These are phyloP conservation scores for Suhomyces maxii DNA, from an alignment of 1,139 yeast species.

Conservation along the genomic window DNA sequence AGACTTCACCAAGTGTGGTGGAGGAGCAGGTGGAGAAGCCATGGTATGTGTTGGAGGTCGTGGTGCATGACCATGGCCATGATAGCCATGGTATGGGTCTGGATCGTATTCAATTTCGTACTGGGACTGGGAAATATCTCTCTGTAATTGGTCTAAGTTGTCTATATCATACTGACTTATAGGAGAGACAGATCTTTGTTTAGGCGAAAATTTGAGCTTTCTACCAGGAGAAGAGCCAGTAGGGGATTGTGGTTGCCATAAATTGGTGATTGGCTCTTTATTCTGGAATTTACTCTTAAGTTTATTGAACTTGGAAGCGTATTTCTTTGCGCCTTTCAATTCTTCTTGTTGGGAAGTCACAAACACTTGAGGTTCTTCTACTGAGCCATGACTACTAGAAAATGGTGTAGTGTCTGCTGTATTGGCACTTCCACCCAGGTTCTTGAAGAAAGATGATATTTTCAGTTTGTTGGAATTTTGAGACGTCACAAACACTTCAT, in stretches of 20 bases:
- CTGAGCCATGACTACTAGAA: conserved; percentile 8
- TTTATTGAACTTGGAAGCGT: conserved; percentile 30
- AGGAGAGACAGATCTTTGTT: conserved; percentile 18
- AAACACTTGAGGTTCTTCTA: conserved; percentile 16
- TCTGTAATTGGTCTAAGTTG: conserved; percentile 22
- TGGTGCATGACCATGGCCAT: conserved; percentile 21
- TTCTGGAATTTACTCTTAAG: conserved; percentile 34
- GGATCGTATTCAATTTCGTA: conserved; percentile 9
- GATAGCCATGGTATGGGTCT: conserved; percentile 10
- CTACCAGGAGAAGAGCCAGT: conserved; percentile 6
- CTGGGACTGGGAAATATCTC: conserved; percentile 16
- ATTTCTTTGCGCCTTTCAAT: conserved; percentile 22
- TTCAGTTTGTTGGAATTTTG: conserved; percentile 17
- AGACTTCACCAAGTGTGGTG: conserved; percentile 8
- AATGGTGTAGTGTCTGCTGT: conserved; percentile 7
- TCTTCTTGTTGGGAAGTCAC: conserved; percentile 12
- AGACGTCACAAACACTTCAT: conserved; percentile 13
- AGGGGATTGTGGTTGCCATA: conserved; percentile 20
- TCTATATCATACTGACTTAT: conserved; percentile 20
- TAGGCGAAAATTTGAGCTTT: conserved; percentile 3
- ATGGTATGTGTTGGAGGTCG: conserved; percentile 4
- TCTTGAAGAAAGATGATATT: conserved; percentile 14
- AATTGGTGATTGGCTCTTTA: conserved; percentile 36
- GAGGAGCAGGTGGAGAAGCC: conserved; percentile 8
- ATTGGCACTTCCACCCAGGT: conserved; percentile 8